phyloP scores from a whole-genome alignment of 129 eudicot genomes.

The Centaurea solstitialis region DNA sequence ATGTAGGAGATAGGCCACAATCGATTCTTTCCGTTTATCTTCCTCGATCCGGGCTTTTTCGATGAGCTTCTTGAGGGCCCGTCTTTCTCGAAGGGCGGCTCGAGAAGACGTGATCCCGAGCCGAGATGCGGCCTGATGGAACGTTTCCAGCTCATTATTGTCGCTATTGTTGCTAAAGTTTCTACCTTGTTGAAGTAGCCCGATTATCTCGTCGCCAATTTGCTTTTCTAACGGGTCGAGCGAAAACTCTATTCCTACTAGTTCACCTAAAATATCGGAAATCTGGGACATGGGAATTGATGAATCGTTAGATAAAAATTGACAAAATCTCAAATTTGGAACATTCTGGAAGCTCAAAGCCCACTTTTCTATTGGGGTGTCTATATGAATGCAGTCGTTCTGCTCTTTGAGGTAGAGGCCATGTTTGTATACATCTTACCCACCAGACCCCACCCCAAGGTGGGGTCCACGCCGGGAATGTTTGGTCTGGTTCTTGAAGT shows the following conservation, averaged over 20 bases:
- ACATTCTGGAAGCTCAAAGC: background rate
- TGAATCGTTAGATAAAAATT: background rate
- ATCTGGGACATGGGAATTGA: constrained; percentile 50
- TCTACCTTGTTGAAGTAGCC: constrained; percentile 89
- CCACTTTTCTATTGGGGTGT: background rate
- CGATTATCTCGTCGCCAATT: constrained; percentile 87
- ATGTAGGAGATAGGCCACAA: constrained; percentile 81
- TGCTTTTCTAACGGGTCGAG: constrained; percentile 84
- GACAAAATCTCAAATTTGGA: background rate
- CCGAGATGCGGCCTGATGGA: constrained; percentile 87
- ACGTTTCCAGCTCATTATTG: constrained; percentile 72
- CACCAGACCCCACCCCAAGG: background rate
- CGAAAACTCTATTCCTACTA: constrained; percentile 71
- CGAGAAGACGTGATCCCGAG: constrained; percentile 91
- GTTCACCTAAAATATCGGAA: constrained; percentile 65
- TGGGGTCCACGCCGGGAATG: background rate
- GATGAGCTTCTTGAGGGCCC: constrained; percentile 81
- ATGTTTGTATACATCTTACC: background rate
- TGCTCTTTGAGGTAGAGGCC: background rate
- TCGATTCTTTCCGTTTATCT: constrained; percentile 93
- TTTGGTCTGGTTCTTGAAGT: background rate
- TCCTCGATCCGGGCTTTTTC: constrained; percentile 90
- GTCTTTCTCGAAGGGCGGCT: constrained; percentile 87
- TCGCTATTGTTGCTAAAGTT: constrained; percentile 65
- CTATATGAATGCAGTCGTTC: background rate